Conservation (phyloP, 139 green algal genomes). For the Astrephomene gubernaculifera region DNA sequence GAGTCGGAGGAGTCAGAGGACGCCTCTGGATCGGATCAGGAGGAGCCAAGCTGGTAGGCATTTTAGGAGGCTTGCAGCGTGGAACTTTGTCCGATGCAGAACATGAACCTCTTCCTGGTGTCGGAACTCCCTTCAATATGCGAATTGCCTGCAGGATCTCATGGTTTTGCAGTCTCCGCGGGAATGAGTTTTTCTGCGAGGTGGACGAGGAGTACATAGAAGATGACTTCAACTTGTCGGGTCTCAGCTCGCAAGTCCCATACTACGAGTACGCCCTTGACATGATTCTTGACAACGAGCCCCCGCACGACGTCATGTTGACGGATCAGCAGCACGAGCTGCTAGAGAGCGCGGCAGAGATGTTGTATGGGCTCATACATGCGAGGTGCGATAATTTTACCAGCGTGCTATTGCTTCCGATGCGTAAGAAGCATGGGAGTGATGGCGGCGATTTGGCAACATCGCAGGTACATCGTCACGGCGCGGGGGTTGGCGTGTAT, state of each 20-base stretch:
- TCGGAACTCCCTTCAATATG: too few species aligned
- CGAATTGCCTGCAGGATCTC: constrained; percentile 85
- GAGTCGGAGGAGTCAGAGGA: constrained; percentile 69
- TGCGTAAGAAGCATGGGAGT: too few species aligned
- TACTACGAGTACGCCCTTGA: constrained; percentile 99
- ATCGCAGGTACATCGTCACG: constrained; percentile 94
- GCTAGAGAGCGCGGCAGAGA: constrained; percentile 95
- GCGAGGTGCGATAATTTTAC: constrained; percentile 74
- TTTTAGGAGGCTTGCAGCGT: too few species aligned
- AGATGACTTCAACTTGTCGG: constrained; percentile 98
- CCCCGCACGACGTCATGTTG: constrained; percentile 81
- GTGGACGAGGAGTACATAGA: constrained; percentile 92
- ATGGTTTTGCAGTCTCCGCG: constrained; percentile 94
- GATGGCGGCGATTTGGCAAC: too few species aligned
- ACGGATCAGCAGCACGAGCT: constrained; percentile 89
- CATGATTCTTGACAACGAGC: constrained; percentile 95
- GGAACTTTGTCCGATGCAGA: too few species aligned
- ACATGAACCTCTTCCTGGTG: too few species aligned
- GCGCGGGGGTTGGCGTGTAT: constrained; percentile 79
- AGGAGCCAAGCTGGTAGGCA: constrained; percentile 70
- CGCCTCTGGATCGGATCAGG: constrained; percentile 56
- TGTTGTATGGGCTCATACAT: constrained; percentile 98
- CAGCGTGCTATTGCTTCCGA: too few species aligned
- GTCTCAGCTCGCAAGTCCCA: constrained; percentile 91
- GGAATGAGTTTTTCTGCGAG: constrained; percentile 93